Evolutionary conservation across 371 early-diverging fungal genomes (phyloP), one percentile per base, ranked within the genome.

Genomic region (Nematocida homosporus): DNA sequence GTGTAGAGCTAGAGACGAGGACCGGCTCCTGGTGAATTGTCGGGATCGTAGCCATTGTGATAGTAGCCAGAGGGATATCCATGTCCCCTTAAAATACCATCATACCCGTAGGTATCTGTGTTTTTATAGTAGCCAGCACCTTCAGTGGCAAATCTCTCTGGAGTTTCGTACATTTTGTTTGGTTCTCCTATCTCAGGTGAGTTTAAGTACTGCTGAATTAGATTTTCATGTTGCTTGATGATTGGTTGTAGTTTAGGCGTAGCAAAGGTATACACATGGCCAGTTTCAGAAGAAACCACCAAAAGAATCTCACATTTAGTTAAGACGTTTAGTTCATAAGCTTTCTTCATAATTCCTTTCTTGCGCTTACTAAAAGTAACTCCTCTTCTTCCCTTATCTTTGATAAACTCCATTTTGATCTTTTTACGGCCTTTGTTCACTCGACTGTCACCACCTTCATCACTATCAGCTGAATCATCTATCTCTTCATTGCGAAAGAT

Each of bases 321-420:
- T 59, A 97, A 85, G 2, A 93, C 91, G 79, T 88, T 88, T 38
- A 97, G 87, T 83, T 95, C 97, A 80, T 90, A 93, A 0, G 95
- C 95, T 89, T 94, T 97, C 84, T 95, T 95, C 94, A 97, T 93
- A 79, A 97, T 91, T 48, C 96, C 96, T 35, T 93, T 92, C 83
- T 95, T 97, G 82, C 97, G 87, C 84, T 97, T 97, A 76, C 89
- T 89, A 84, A 97, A 97, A 1, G 95, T 94, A 66, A 95, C 94
- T 78, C 93, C 91, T 78, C 97, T 87, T 76, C 92, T 87, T 76
- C 88, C 89, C 84, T 92, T 93, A 81, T 93, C 94, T 68, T 90
- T 89, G 77, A 97, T 97, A 80, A 90, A 95, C 81, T 92, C 93
- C 83, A 94, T 93, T 82, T 90, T 92, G 83, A 95, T 77, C 60